phyloP scores from a whole-genome alignment of 305 asterid species.

The Fraxinus nigra region DNA sequence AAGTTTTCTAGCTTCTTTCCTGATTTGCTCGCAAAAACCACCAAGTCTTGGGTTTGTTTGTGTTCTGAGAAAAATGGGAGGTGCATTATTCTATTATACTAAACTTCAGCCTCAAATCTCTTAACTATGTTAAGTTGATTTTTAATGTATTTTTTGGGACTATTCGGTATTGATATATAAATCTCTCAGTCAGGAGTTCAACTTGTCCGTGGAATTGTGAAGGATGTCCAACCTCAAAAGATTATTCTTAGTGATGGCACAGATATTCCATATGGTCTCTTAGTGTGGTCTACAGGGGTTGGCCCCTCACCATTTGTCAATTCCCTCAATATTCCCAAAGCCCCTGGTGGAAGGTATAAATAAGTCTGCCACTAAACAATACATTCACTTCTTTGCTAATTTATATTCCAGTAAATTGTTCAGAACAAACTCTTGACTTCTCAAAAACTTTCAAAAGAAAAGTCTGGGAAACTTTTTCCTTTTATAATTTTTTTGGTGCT shows the following conservation, averaged over 20 bases:
- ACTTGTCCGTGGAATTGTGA: slow-evolving; percentile 80
- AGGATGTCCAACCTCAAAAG: slow-evolving; percentile 76
- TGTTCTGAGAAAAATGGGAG: background rate
- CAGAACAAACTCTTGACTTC: background rate
- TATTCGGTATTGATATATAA: slow-evolving; percentile 31
- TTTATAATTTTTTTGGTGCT: background rate
- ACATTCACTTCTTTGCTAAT: background rate
- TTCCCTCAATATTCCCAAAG: slow-evolving; percentile 67
- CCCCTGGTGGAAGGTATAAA: slow-evolving; percentile 79
- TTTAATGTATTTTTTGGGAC: slow-evolving; percentile 10
- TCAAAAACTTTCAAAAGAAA: background rate
- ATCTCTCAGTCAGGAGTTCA: slow-evolving; percentile 88
- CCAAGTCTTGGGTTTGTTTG: background rate
- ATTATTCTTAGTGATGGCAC: slow-evolving; percentile 76
- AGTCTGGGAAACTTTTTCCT: background rate
- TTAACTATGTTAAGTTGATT: slow-evolving; percentile 6
- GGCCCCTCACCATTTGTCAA: slow-evolving; percentile 85
- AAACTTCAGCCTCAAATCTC: slow-evolving; percentile 5
- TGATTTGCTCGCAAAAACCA: background rate
- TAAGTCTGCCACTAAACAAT: slow-evolving; percentile 4
- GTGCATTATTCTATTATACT: background rate
- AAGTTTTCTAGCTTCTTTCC: background rate
- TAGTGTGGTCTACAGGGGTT: slow-evolving; percentile 98
- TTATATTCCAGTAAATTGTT: slow-evolving; percentile 1
- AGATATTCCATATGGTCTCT: slow-evolving; percentile 79